Conservation (phyloP, 192 early-diverging fungal genomes). For the Backusella liffmaniae region DNA sequence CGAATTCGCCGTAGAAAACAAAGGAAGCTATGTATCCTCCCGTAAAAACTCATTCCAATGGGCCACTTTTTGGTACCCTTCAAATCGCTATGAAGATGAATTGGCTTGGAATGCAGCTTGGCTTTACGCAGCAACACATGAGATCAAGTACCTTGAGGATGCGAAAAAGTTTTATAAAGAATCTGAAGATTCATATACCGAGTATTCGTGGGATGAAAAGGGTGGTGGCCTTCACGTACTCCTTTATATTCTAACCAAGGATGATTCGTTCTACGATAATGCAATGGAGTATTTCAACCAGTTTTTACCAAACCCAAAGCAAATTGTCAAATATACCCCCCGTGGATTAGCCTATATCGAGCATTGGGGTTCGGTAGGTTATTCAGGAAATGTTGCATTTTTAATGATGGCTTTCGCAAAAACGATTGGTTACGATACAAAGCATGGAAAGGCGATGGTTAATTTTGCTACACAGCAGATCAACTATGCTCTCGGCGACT, state of each 20-base stretch:
- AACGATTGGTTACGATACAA: slow-evolving; percentile 24
- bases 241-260: slow-evolving; percentile 44
- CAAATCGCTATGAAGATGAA: slow-evolving; percentile 52
- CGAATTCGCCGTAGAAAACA: slow-evolving; percentile 38
- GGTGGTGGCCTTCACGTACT: slow-evolving; percentile 42
- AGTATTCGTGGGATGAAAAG: slow-evolving; percentile 58
- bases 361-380: slow-evolving; percentile 50
- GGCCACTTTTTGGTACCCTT: slow-evolving; percentile 47
- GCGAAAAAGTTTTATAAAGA: slow-evolving; percentile 39
- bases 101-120: slow-evolving; percentile 57
- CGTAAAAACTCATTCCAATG: slow-evolving; percentile 39
- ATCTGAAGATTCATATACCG: slow-evolving; percentile 21
- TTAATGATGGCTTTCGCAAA: slow-evolving; percentile 46
- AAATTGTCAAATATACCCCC: slow-evolving; percentile 44
- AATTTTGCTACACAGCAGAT: slow-evolving; percentile 50
- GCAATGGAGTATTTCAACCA: slow-evolving; percentile 35
- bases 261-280: slow-evolving; percentile 34
- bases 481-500: slow-evolving; percentile 54
- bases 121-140: slow-evolving; percentile 54
- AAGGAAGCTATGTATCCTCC: slow-evolving; percentile 34
- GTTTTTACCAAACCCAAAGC: slow-evolving; percentile 37
- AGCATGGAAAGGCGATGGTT: slow-evolving; percentile 18
- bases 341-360: slow-evolving; percentile 47
- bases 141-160: slow-evolving; percentile 40
- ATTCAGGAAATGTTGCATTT: slow-evolving; percentile 46